A percentile compares a stretch with the other conserved stretches of the same genome.
These are phyloP conservation scores for Colletotrichum sp. DNA, from an alignment of 2,329 filamentous ascomycete species.

Conservation along the genomic window DNA sequence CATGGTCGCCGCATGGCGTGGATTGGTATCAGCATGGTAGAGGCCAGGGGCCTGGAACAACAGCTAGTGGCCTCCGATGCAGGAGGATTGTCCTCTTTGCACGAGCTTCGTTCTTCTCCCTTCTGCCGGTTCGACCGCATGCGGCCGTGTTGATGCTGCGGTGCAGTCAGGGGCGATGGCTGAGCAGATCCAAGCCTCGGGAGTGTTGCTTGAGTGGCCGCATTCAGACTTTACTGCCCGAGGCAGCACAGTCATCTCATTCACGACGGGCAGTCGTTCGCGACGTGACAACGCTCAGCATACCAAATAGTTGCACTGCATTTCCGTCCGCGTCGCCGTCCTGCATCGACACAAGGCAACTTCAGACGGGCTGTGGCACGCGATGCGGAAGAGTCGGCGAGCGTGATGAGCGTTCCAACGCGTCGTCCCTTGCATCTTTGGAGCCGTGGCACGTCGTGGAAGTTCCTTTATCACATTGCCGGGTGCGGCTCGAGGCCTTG, in stretches of 20 bases:
- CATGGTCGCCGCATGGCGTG: not conserved
- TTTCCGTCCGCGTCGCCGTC: not conserved
- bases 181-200: not conserved
- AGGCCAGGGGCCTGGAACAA: not conserved
- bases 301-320: not conserved
- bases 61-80: not conserved
- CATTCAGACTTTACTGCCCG: not conserved
- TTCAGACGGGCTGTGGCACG: not conserved
- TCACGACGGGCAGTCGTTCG: not conserved
- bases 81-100: not conserved
- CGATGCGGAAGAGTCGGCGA: not conserved
- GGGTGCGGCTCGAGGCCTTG: not conserved
- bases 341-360: not conserved
- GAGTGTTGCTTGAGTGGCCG: not conserved
- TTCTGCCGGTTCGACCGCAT: not conserved
- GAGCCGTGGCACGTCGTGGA: not conserved
- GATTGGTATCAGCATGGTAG: not conserved
- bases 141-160: not conserved
- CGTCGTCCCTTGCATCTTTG: constrained; percentile 11
- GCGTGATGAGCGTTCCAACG: constrained; percentile 3
- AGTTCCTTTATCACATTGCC: not conserved
- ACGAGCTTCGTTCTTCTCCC: not conserved
- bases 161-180: not conserved
- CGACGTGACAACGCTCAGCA: not conserved
- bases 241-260: not conserved